Base-by-base conservation (phyloP, 495 filamentous ascomycete genomes). In the Achaetomiella virescens region DNA sequence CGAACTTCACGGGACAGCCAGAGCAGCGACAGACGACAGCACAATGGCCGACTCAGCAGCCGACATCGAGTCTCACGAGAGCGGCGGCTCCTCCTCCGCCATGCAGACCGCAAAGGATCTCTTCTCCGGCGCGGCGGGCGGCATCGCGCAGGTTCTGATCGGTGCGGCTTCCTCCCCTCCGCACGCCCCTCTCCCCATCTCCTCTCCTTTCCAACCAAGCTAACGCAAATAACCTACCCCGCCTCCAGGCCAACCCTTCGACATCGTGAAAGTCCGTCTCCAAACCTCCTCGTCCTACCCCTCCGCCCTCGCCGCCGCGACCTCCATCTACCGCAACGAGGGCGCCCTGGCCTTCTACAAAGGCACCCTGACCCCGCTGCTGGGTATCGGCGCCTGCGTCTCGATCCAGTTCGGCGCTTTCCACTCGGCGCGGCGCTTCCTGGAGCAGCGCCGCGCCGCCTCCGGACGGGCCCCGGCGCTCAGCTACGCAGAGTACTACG, bases 321-420 rank as follows among this genome's bases (percentile, higher is more conserved):
- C 77, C 43, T 81, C 88, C 62, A 97, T 97, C 72, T 88, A 88
- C 67, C 84, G 81, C 63, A 85, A 88, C 68, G 93, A 98, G 72
- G 95, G 93, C 2, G 78, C 91, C 1, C 66, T 85, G 3, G 92
- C 93, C 43, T 98, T 98, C 81, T 98, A 98, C 81, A 98, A 98
- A 61, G 93, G 93, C 58, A 97, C 95, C 2, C 75, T 97, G 50
- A 97, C 95, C n/a, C 93, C 93, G 1, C 76, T 98, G 31, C 80
- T 98, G 33, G 93, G 93, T 59, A 97, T 98, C 67, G 93, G 93
- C 65, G 95, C 95, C 55, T 98, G 93, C 67, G 93, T 97, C 31
- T 93, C 89, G 36, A 86, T 98, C 63, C 93, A 98, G 79, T 98
- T 98, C 74, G 93, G 93, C 60, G 93, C 86, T 64, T 98, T 97